A percentile compares a stretch with the other conserved stretches of the same genome.
phyloP scores from a whole-genome alignment of 129 eudicot genomes.

The Dittrichia graveolens region DNA sequence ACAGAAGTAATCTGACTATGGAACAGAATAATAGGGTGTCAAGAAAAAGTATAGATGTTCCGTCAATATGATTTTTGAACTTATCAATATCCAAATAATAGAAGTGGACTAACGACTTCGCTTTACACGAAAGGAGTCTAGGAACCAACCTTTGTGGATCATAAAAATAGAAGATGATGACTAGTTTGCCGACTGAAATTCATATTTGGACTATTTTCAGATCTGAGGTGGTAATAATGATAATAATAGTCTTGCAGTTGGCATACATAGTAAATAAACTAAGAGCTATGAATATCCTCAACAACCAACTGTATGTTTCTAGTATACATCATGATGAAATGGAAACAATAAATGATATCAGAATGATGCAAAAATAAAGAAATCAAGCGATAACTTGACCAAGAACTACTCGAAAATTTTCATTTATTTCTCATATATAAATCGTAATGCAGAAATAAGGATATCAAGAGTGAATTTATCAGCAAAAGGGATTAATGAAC shows the following conservation, averaged over 20 bases:
- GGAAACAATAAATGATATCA: constrained; percentile 21
- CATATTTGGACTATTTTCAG: background rate
- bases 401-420: constrained; percentile 2
- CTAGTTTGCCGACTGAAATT: constrained; percentile 1
- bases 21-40: background rate
- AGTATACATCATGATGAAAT: constrained; percentile 27
- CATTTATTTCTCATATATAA: background rate
- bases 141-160: background rate
- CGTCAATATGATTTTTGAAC: background rate
- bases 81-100: background rate
- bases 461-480: background rate
- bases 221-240: constrained; percentile 14
- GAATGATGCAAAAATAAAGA: constrained; percentile 19
- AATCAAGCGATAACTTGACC: constrained; percentile 10
- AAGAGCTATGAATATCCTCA: constrained; percentile 23
- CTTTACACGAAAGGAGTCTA: background rate
- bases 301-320: constrained; percentile 27
- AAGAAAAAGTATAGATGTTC: background rate
- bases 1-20: background rate
- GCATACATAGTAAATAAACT: constrained; percentile 15
- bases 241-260: constrained; percentile 6
- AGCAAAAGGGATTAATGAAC: background rate
- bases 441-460: background rate
- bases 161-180: background rate
- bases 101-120: background rate